phyloP scores from a whole-genome alignment of 1,139 yeast genomes.

The Yueomyces sp. region DNA sequence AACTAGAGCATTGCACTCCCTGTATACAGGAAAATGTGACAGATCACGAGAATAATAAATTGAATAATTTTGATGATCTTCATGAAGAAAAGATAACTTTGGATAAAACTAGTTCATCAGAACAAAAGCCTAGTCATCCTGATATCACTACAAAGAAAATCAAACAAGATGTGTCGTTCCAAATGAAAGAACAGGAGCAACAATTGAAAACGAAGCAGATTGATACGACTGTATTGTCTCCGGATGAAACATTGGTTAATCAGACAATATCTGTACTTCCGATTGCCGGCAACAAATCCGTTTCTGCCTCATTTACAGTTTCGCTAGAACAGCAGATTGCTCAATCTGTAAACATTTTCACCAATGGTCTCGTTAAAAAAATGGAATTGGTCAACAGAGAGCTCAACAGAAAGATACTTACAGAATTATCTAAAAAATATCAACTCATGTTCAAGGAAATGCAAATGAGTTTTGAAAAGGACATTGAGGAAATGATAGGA shows the following conservation, averaged over 20 bases:
- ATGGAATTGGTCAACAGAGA: slow-evolving; percentile 26
- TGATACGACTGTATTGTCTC: too few species aligned
- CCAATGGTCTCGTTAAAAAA: slow-evolving; percentile 24
- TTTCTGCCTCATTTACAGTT: slow-evolving; percentile 15
- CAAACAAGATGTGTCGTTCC: background rate
- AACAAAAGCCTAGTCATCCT: background rate
- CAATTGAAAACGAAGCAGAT: too few species aligned
- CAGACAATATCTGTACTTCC: slow-evolving; percentile 3
- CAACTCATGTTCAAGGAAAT: slow-evolving; percentile 22
- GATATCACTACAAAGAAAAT: background rate
- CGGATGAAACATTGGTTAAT: too few species aligned
- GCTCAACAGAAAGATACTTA: slow-evolving; percentile 23
- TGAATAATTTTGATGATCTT: too few species aligned
- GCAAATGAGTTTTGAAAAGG: slow-evolving; percentile 23
- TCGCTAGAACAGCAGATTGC: slow-evolving; percentile 26
- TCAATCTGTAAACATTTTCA: slow-evolving; percentile 23
- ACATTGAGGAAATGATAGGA: slow-evolving; percentile 24
- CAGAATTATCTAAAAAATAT: slow-evolving; percentile 25
- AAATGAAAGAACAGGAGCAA: slow-evolving; percentile 3
- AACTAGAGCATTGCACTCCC: background rate
- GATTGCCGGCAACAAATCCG: background rate
- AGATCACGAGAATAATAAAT: background rate
- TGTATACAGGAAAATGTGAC: background rate
- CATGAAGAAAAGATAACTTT: background rate
- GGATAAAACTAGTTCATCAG: too few species aligned